phyloP scores from a whole-genome alignment of 306 rosid genomes.

The Quercus variabilis region DNA sequence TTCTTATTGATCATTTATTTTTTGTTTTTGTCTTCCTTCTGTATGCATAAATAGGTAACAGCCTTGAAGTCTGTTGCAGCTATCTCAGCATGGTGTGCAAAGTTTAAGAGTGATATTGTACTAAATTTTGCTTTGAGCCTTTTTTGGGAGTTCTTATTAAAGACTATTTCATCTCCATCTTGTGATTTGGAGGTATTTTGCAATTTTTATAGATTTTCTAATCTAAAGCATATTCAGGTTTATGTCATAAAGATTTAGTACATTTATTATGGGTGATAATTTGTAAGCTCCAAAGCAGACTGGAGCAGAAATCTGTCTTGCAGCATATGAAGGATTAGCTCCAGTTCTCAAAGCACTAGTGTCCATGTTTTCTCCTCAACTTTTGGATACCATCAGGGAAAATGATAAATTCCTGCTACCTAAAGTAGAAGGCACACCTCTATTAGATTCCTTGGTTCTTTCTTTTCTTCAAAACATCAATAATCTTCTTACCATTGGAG shows the following conservation, averaged over 20 bases:
- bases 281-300: constrained; percentile 42
- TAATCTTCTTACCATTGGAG: constrained; percentile 58
- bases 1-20: constrained; percentile 9
- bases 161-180: constrained; percentile 50
- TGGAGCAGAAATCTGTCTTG: constrained; percentile 79
- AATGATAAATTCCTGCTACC: constrained; percentile 25
- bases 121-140: constrained; percentile 45
- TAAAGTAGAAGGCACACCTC: constrained; percentile 43
- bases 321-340: constrained; percentile 78
- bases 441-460: constrained; percentile 55
- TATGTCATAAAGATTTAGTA: constrained; percentile 17
- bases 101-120: constrained; percentile 37
- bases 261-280: constrained; percentile 18
- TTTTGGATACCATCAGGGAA: constrained; percentile 34
- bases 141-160: constrained; percentile 73
- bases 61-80: constrained; percentile 71
- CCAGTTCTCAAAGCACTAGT: constrained; percentile 58
- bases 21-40: constrained; percentile 23
- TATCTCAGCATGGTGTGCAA: constrained; percentile 56
- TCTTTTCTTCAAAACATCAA: constrained; percentile 62
- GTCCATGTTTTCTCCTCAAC: constrained; percentile 43
- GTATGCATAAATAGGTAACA: constrained; percentile 46
- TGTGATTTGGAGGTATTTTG: constrained; percentile 67
- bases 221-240: constrained; percentile 3
- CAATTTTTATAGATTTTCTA: constrained; percentile 21